phyloP scores from a whole-genome alignment of 352 stramenopile genomes.

The Globisporangium mamillatum region DNA sequence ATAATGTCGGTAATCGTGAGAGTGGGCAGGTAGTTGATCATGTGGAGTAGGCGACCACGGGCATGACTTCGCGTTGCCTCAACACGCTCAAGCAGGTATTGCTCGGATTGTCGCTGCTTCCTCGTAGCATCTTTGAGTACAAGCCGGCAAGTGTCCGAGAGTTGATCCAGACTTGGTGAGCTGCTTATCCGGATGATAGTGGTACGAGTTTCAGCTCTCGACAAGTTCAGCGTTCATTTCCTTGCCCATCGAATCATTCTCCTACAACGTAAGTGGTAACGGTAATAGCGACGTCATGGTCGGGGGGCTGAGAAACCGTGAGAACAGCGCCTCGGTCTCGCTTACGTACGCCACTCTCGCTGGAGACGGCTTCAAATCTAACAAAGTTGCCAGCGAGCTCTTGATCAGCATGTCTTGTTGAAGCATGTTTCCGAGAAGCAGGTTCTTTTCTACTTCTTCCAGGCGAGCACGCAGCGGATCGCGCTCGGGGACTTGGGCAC shows the following conservation, averaged over 20 bases:
- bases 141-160: neutral
- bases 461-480: conserved; percentile 21
- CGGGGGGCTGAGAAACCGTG: conserved; percentile 7
- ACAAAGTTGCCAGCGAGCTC: neutral
- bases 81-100: neutral
- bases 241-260: conserved; percentile 28
- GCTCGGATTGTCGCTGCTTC: neutral
- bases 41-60: conserved; percentile 18
- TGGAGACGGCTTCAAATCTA: conserved; percentile 5
- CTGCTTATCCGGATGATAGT: conserved; percentile 18
- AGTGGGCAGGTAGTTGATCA: conserved; percentile 24
- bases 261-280: conserved; percentile 25
- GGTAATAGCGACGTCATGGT: neutral
- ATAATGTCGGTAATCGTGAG: conserved; percentile 39
- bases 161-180: conserved; percentile 7
- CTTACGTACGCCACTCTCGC: conserved; percentile 20
- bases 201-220: conserved; percentile 42
- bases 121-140: neutral
- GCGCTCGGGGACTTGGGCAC: neutral
- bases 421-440: conserved; percentile 14
- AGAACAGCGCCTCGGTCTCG: conserved; percentile 13
- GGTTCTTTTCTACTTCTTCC: conserved; percentile 8
- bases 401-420: neutral
- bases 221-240: conserved; percentile 40
- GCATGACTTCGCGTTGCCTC: neutral